Evolutionary conservation across 805 yeast genomes (phyloP), one percentile per base, ranked within the genome.

Genomic region (Barnettozyma botsteinii): DNA sequence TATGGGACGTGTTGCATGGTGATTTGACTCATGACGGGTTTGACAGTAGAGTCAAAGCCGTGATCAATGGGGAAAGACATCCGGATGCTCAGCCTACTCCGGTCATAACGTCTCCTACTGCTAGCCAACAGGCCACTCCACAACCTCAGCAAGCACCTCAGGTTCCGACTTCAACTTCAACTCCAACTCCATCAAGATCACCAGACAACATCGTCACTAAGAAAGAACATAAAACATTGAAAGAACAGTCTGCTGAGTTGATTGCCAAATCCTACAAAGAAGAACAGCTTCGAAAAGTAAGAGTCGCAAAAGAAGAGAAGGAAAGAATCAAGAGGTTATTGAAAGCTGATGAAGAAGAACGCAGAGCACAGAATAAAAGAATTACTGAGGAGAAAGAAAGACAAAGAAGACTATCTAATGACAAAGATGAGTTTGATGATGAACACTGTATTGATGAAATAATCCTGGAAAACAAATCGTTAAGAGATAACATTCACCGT

Each of bases 241-340:
- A 67, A 46, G 70, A 67, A 45, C 63, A 68, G 53, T 47, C 69
- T 19, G 69, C 67, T 0, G 73, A 66, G 23, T 38, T 56, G 22
- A 63, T 66, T 24, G 65, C 66, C 15, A 51, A 47, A 43, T 60
- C 47, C 27, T 68, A 68, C 38, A 60, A 63, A 36, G 69, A 70
- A 28, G 67, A 67, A 33, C 56, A 64, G 23, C 45, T 57, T 3
- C 60, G 57, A 38, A 62, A 67, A 35, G 63, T 60, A 25, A 48
- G 49, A 35, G 53, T 56, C 9, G 77, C 65, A 5, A 54, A 50
- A 17, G 71, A 69, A 33, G 89, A 83, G 45, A 70, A 72, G 28
- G 70, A 72, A 39, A 65, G 87, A 19, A 71, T 83, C 11, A 55
- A 77, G 37, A 64, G 65, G 35, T 59, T 80, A 17, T 58, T 83